phyloP scores from a whole-genome alignment of 192 early-diverging fungal species.

The Irineochytrium annulatum region DNA sequence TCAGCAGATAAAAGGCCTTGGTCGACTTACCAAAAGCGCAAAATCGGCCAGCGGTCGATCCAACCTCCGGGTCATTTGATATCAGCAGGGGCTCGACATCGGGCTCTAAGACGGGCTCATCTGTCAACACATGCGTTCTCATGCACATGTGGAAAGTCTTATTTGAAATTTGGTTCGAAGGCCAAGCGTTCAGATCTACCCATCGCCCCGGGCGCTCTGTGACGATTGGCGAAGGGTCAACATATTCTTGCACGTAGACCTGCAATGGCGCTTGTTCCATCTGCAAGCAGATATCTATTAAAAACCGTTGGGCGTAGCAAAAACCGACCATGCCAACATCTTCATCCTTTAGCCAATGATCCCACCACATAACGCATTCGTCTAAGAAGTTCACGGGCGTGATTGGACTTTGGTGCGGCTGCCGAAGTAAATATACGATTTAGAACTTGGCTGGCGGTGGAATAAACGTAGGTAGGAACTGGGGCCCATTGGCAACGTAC shows the following conservation, averaged over 20 bases:
- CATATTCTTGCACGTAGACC: neutral
- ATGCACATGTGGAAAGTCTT: neutral
- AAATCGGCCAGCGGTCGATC: neutral
- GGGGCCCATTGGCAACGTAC: neutral
- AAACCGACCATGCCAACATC: neutral
- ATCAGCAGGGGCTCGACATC: neutral
- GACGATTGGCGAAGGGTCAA: neutral
- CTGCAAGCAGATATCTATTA: neutral
- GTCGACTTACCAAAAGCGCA: slow-evolving; percentile 4
- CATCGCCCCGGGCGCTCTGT: neutral
- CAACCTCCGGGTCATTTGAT: neutral
- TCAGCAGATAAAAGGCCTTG: no score
- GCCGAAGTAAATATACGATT: neutral
- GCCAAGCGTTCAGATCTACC: neutral
- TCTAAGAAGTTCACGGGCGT: neutral
- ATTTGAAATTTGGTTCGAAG: neutral
- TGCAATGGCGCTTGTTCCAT: neutral
- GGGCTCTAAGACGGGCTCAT: neutral
- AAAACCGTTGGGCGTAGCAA: neutral
- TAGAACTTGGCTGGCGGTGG: neutral
- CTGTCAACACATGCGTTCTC: neutral
- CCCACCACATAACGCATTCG: slow-evolving; percentile 5
- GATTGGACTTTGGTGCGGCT: neutral
- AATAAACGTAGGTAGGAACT: neutral
- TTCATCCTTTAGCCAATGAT: slow-evolving; percentile 1